Base-by-base conservation (phyloP, 805 yeast genomes). In the Yamadazyma laniorum region DNA sequence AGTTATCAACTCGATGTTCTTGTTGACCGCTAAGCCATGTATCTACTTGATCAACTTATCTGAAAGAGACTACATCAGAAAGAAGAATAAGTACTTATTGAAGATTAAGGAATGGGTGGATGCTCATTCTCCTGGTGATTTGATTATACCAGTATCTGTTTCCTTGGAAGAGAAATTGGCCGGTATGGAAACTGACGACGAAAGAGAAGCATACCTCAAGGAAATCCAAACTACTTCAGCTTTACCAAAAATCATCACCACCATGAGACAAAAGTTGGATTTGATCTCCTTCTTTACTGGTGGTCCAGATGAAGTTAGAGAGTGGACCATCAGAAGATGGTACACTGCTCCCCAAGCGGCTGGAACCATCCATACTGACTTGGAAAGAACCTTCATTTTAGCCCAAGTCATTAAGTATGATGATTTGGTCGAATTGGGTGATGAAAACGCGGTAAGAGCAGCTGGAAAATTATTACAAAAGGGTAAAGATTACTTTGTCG, bases 341-440 rank as follows among this genome's bases (percentile, higher is more conserved):
- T 85, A 91, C 32, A 82, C 86, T 53, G 97, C 97, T 37, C 99
- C 99, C n/a, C 89, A 85, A 58, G 98, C 99, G 31, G 99, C 99
- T 16, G 98, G 97, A 61, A 95, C 93, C 31, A 91, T 91, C 55
- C 99, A 93, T 65, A 85, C 90, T 27, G 99, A 91, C 68, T 78
- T 91, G 61, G 90, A 87, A 77, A 86, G 83, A 63, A 91, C 98
- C 16, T 93, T 93, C 62, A 89, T 93, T 55, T 80, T 88, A 53
- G 99, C 98, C 31, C 89, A 88, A 63, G 85, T 93, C 49, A 88
- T 88, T 57, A 90, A 88, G 56, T 93, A 79, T 69, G 76, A 74
- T 17, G 97, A 89, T 58, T 67, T 90, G 45, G 63, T 80, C 35
- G 91, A 85, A 65, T 58, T 63, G 32, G 67, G 67, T 42, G 96